phyloP scores from a whole-genome alignment of 2,329 filamentous ascomycete species.

The Malbranchea cinnamomea region DNA sequence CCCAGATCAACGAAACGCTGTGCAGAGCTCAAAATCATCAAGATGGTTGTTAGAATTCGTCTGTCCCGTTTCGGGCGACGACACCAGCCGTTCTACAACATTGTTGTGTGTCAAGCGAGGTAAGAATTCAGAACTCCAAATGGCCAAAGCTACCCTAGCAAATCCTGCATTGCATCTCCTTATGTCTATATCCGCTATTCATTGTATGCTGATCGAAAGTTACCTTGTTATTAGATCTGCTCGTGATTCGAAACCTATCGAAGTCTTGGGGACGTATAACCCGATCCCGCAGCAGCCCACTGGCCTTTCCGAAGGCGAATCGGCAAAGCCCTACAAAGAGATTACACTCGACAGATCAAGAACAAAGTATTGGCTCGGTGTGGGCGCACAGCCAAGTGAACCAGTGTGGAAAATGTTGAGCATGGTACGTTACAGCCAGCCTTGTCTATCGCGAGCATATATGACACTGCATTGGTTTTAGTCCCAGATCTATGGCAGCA shows the following conservation, averaged over 20 bases:
- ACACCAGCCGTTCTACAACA: conserved; percentile 91
- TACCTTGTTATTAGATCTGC: conserved; percentile 47
- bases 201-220: conserved; percentile 1
- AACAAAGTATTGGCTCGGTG: conserved; percentile 90
- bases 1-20: too few species aligned
- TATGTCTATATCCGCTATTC: neutral
- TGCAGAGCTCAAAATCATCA: too few species aligned
- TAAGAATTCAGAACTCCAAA: conserved; percentile 25
- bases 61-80: conserved; percentile 84
- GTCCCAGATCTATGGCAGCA: too few species aligned
- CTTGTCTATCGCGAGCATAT: too few species aligned
- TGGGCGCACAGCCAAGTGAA: conserved; percentile 87
- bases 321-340: conserved; percentile 71
- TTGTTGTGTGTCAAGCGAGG: conserved; percentile 87
- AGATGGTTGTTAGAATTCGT: conserved; percentile 86
- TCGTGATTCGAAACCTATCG: conserved; percentile 73
- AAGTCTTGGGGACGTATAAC: conserved; percentile 65
- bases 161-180: neutral
- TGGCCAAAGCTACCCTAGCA: neutral
- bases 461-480: too few species aligned
- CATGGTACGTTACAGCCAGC: conserved; percentile 11
- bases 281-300: conserved; percentile 41
- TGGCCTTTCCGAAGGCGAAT: conserved; percentile 32
- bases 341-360: conserved; percentile 69
- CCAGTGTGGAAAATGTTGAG: conserved; percentile 67